These are phyloP conservation scores for Nephelium lappaceum DNA, from an alignment of 345 rosid species.

Conservation along the genomic window DNA sequence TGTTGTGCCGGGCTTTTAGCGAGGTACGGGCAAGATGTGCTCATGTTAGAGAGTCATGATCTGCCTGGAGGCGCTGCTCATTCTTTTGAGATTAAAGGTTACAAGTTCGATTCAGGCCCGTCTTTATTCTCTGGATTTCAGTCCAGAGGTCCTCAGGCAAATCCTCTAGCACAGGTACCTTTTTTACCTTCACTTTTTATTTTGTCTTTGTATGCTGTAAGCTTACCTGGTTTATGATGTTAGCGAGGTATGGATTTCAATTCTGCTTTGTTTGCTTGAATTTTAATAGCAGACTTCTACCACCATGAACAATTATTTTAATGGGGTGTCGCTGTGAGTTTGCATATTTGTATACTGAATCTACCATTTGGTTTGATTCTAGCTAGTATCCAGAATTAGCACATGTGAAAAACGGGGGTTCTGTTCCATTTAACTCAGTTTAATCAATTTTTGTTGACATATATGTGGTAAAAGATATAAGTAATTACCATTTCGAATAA, in stretches of 20 bases:
- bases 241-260: background rate
- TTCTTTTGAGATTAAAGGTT: conserved; percentile 77
- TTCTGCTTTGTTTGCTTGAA: background rate
- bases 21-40: conserved; percentile 76
- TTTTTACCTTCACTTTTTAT: too few species aligned
- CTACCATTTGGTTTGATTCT: background rate
- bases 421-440: background rate
- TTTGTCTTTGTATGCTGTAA: too few species aligned
- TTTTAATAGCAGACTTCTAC: background rate
- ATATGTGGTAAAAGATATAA: background rate
- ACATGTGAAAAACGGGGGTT: background rate
- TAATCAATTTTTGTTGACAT: background rate
- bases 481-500: background rate
- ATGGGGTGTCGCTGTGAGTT: background rate
- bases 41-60: conserved; percentile 88
- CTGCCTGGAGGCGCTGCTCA: conserved; percentile 91
- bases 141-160: conserved; percentile 89
- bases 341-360: background rate
- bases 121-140: conserved; percentile 92
- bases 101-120: conserved; percentile 90
- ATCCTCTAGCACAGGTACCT: conserved; percentile 91
- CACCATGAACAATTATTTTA: background rate
- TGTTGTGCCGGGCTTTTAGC: conserved; percentile 91
- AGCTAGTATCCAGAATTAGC: background rate
- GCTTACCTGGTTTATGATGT: background rate